A percentile compares a stretch with the other conserved stretches of the same genome.
Conservation (phyloP, 148 eudicot genomes). For the Nepenthes gracilis region DNA sequence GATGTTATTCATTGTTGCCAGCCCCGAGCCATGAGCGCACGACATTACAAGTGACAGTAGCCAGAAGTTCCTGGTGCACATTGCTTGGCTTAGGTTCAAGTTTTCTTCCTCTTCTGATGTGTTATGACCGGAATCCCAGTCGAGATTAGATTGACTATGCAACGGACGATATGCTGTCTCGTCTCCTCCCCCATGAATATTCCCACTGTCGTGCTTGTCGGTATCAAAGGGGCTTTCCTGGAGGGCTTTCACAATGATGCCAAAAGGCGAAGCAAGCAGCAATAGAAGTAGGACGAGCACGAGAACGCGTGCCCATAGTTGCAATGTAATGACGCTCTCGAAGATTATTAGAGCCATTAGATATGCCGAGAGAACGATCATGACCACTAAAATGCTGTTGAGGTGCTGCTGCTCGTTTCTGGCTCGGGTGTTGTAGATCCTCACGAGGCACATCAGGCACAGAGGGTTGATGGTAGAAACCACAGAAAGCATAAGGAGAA, state of each 20-base stretch:
- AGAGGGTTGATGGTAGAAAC: slow-evolving; percentile 41
- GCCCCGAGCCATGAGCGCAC: slow-evolving; percentile 64
- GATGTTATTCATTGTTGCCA: slow-evolving; percentile 61
- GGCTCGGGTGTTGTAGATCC: slow-evolving; percentile 22
- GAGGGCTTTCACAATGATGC: slow-evolving; percentile 33
- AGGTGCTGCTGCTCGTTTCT: slow-evolving; percentile 42
- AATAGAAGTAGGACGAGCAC: slow-evolving; percentile 28
- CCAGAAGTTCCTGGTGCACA: slow-evolving; percentile 54
- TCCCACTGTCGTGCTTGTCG: not conserved
- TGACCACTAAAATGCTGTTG: slow-evolving; percentile 32
- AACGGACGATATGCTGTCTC: not conserved
- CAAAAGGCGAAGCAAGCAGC: slow-evolving; percentile 42
- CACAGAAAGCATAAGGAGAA: slow-evolving; percentile 44
- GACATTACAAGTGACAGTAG: slow-evolving; percentile 41
- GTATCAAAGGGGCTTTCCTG: not conserved
- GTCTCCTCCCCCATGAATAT: not conserved
- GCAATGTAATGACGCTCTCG: slow-evolving; percentile 27
- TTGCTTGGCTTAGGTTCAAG: slow-evolving; percentile 47
- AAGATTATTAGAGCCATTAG: slow-evolving; percentile 40
- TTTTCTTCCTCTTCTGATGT: slow-evolving; percentile 17
- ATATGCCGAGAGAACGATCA: slow-evolving; percentile 40
- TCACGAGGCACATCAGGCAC: slow-evolving; percentile 53
- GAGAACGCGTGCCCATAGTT: slow-evolving; percentile 20
- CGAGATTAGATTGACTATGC: not conserved
- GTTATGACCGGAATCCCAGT: slow-evolving; percentile 4